Evolutionary conservation across 176 grass and related monocot genomes (phyloP).

Genomic region (Stipa capillata): DNA sequence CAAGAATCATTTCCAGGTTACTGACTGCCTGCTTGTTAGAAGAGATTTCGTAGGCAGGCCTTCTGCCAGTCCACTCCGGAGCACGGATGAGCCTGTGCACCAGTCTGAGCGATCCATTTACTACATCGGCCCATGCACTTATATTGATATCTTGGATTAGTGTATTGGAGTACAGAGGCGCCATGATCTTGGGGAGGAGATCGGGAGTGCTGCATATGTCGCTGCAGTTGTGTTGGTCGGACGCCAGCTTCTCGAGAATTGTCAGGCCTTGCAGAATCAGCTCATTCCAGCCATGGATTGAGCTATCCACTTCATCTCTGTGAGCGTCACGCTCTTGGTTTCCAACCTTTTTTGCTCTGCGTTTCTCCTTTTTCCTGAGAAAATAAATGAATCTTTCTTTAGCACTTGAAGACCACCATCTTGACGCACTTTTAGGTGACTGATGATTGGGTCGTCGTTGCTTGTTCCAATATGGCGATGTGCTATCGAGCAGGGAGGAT

Average conservation of each 20-base stretch:
- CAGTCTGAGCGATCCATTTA: not conserved
- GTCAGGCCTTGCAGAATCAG: not conserved
- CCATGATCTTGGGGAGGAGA: not conserved
- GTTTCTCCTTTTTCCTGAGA: too few species aligned
- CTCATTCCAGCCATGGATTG: not conserved
- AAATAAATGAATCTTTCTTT: too few species aligned
- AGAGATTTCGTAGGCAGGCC: not conserved
- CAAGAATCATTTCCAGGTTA: not conserved
- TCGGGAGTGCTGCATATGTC: not conserved
- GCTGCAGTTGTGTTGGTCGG: not conserved
- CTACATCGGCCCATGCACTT: not conserved
- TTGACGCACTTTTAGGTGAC: too few species aligned
- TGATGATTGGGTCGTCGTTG: too few species aligned
- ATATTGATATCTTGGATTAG: not conserved
- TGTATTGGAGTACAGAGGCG: not conserved
- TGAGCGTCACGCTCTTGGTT: too few species aligned
- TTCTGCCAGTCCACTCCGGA: not conserved
- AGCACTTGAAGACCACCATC: too few species aligned
- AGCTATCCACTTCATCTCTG: too few species aligned
- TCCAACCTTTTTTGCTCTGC: too few species aligned
- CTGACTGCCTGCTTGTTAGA: not conserved
- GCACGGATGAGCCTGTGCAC: not conserved
- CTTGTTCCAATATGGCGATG: too few species aligned
- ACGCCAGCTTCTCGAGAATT: not conserved
- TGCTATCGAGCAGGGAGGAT: too few species aligned